Evolutionary conservation across 73 alveolate species (phyloP).

Genomic region (Stentor roeselii): DNA sequence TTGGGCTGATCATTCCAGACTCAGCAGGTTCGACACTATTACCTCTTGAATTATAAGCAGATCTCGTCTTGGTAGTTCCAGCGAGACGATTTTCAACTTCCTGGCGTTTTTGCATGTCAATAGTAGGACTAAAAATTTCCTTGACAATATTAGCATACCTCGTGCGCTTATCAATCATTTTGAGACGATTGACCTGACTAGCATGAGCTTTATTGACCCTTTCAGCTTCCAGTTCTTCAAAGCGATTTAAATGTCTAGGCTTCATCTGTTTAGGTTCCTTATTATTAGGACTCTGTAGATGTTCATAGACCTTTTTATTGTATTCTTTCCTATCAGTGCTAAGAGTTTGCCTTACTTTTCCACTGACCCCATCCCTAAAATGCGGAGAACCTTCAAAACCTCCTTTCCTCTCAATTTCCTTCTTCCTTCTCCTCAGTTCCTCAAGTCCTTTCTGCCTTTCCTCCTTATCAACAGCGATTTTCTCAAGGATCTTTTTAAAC

Average conservation of each 20-base stretch:
- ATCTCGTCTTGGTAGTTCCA: not conserved
- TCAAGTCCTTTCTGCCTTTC: constrained; percentile 13
- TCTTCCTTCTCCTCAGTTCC: not conserved
- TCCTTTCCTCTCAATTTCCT: not conserved
- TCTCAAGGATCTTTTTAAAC: not conserved
- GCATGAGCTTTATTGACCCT: not conserved
- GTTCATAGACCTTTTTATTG: not conserved
- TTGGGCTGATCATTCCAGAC: not conserved
- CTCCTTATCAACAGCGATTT: not conserved
- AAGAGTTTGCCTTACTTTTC: not conserved
- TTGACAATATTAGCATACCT: constrained; percentile 6
- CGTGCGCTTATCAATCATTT: constrained; percentile 12
- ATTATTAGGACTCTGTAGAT: not conserved
- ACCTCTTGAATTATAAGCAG: not conserved
- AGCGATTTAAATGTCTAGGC: not conserved
- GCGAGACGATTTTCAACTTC: constrained; percentile 18
- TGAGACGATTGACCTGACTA: not conserved
- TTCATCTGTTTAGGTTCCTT: not conserved
- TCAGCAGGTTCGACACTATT: not conserved
- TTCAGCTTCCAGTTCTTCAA: not conserved
- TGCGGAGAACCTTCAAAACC: not conserved
- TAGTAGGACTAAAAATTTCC: constrained; percentile 10
- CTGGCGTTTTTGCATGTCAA: not conserved
- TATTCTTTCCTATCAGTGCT: not conserved
- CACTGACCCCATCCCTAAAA: not conserved